Conservation (phyloP, 2,329 filamentous ascomycete species). For the Penicillium occitanis region DNA sequence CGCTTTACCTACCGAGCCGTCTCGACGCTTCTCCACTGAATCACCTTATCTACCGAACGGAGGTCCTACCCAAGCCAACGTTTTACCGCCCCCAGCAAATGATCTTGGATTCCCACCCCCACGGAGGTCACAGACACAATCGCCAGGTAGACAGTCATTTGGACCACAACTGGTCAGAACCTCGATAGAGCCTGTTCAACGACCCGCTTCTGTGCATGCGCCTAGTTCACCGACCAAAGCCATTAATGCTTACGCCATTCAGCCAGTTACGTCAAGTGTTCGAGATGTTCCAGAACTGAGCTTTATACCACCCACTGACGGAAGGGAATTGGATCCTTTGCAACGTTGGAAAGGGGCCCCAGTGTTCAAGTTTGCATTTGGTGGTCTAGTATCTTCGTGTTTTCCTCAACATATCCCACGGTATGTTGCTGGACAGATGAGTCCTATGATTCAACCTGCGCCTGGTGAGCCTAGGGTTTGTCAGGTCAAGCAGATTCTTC, state of each 20-base stretch:
- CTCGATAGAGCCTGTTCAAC: conserved; percentile 48
- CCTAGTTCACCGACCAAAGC: conserved; percentile 43
- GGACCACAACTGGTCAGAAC: conserved; percentile 46
- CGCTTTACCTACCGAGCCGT: conserved; percentile 34
- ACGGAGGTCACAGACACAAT: conserved; percentile 56
- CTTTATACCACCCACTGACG: conserved; percentile 58
- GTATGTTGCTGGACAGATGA: conserved; percentile 71
- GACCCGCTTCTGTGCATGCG: conserved; percentile 58
- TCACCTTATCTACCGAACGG: conserved; percentile 15
- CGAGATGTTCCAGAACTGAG: conserved; percentile 52
- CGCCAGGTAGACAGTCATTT: conserved; percentile 56
- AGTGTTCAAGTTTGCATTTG: conserved; percentile 83
- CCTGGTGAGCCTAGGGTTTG: conserved; percentile 80
- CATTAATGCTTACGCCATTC: conserved; percentile 37
- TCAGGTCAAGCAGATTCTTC: conserved; percentile 70
- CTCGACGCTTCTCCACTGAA: conserved; percentile 27
- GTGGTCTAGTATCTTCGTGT: conserved; percentile 75
- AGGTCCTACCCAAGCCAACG: background rate
- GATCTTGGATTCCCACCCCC: conserved; percentile 20
- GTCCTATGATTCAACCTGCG: conserved; percentile 76
- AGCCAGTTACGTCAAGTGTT: conserved; percentile 35
- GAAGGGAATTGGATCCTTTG: conserved; percentile 67
- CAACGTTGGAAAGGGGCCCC: conserved; percentile 90
- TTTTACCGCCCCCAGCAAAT: conserved; percentile 3
- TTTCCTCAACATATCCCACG: conserved; percentile 88